Evolutionary conservation across 495 filamentous ascomycete species (phyloP), one percentile per base, ranked within the genome.

Genomic region (Ramalina intermedia): DNA sequence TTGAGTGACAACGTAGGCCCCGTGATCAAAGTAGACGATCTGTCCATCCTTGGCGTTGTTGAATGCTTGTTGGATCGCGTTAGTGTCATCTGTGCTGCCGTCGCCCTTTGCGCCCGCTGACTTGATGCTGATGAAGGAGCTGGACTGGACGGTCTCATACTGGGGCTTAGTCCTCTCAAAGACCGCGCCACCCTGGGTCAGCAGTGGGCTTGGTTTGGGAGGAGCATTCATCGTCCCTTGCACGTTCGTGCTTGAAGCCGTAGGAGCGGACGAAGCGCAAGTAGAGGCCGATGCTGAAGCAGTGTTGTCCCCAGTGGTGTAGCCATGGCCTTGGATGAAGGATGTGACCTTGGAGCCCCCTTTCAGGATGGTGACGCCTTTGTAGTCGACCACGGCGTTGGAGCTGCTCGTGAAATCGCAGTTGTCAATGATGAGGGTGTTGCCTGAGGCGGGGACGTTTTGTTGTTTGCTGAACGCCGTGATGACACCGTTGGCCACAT

Each of bases 11-110:
- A 94, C 65, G 65, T 95, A 98, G 23, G 82, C 79, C 43, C 90
- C 90, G 58, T 93, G 84, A 63, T 93, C 85, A 60, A 98, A 93
- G 72, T 85, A 96, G 48, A 95, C 74, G 45, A 96, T 67, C 41
- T 89, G 79, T 47, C 69, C 69, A 7, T 67, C 53, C 14, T 65
- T 66, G 14, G 68, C 79, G 48, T 68, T 75, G 61, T 90, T 71
- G 37, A 89, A 72, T 33, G 83, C 69, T 17, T 71, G 69, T 60
- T 98, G 87, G 58, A 98, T 68, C 27, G 70, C 77, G 6, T 59
- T 65, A 9, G 76, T 75, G 43, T 81, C 77, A 46, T 81, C 77
- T 1, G 76, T 73, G 0, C 52, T 50, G n/a, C 78, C 79, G 49
- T 81, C 87, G 57, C 90, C 90, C 62, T 79, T 82, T 55, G 85